Base-by-base conservation (phyloP, 495 filamentous ascomycete species). In the Acidiella bohemica region DNA sequence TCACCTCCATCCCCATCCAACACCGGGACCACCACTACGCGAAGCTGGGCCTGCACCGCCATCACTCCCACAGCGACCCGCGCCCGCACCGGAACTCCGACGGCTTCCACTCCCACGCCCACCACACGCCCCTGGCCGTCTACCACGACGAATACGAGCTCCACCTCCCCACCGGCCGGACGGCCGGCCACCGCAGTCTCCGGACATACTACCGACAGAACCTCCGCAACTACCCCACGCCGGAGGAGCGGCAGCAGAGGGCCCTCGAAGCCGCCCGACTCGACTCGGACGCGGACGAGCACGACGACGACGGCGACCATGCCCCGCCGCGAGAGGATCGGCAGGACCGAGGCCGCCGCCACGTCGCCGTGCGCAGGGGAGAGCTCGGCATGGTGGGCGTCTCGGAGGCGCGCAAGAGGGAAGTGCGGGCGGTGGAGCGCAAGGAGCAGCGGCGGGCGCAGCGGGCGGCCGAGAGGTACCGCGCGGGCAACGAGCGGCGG, bases 81-180 rank as follows among this genome's bases (percentile, higher is more conserved):
- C 71, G 78, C 2, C 67, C 70, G 12, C 81, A 85, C 50, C 75
- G 68, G 30, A 73, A 72, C 46, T 67, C 60, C 32, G 81, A 84
- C 47, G 80, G 81, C 21, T 84, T 65, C 56, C 82, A 86, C 53
- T 78, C 74, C 3, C 79, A 81, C 54, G 76, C 76, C 9, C 72
- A 76, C 38, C 48, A 59, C 18, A 59, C 62, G 17, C 65, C 65
- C 4, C 70, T 73, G 36, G 78, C 85, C 4, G 77, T 83, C 31
- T 93, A 84, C 59, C 76, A 88, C 50, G 80, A 84, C 42, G 90
- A 96, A 19, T 84, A 81, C 53, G 92, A 96, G 59, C 70, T 97
- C 13, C 84, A 96, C 55, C 73, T 97, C n/a, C 88, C 88, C 2
- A 81, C 79, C 13, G 90, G 90, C 23, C 74, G 78, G 41, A 79